Conservation (phyloP, 768 basidiomycete genomes). For the Cystoderma amianthinum region DNA sequence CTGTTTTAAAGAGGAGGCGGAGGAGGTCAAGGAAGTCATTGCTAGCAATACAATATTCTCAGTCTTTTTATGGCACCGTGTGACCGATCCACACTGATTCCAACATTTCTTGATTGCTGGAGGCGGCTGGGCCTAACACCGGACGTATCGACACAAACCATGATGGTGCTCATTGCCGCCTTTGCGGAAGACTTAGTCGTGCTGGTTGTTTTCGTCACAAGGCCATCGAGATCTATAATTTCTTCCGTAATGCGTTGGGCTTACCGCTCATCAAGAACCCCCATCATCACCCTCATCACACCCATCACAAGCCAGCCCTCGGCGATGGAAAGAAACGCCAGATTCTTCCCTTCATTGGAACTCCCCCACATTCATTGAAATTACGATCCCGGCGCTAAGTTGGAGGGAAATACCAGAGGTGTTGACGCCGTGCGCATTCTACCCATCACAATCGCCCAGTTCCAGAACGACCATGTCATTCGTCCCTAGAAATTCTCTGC, state of each 20-base stretch:
- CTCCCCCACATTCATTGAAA: slow-evolving; percentile 10
- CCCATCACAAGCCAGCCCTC: slow-evolving; percentile 6
- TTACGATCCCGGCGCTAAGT: no score
- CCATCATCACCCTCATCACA: slow-evolving; percentile 5
- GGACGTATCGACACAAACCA: background rate
- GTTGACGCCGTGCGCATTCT: slow-evolving; percentile 4
- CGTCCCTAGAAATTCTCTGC: no score
- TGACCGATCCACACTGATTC: no score
- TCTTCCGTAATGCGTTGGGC: slow-evolving; percentile 50
- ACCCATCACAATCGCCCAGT: slow-evolving; percentile 5
- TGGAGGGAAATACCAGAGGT: no score
- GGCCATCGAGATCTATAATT: slow-evolving; percentile 42
- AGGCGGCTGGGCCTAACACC: background rate
- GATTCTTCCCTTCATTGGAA: no score
- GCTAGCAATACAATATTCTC: no score
- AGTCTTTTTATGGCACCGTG: no score
- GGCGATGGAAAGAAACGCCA: no score
- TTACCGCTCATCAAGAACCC: slow-evolving; percentile 35
- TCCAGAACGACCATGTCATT: slow-evolving; percentile 15
- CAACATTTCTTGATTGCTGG: no score
- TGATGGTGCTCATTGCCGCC: slow-evolving; percentile 4
- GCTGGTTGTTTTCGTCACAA: slow-evolving; percentile 26
- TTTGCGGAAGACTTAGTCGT: slow-evolving; percentile 8
- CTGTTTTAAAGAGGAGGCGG: no score
- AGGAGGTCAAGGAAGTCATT: no score